These are phyloP conservation scores for Pseudoscleropodium purum DNA, from an alignment of 225 moss, liverwort and hornwort species.

Conservation along the genomic window DNA sequence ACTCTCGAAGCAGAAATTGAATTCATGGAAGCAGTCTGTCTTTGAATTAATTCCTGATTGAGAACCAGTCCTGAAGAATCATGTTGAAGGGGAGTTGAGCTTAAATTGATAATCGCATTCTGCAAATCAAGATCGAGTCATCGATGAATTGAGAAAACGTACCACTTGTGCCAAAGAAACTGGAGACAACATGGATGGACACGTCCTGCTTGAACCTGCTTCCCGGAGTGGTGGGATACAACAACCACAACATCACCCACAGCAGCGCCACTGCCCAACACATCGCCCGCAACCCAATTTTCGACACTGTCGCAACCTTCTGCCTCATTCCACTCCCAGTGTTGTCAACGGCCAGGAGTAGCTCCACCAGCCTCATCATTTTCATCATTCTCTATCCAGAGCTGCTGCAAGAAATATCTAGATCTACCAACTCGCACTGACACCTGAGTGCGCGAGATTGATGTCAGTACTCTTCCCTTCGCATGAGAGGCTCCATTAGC, in stretches of 20 bases:
- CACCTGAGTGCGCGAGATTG: background rate
- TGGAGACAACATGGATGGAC: conserved; percentile 16
- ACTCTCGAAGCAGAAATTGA: background rate
- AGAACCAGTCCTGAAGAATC: background rate
- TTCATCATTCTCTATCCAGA: background rate
- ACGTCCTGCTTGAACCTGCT: conserved; percentile 23
- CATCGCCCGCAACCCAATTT: conserved; percentile 1
- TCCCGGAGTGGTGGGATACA: conserved; percentile 27
- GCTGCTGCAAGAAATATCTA: background rate
- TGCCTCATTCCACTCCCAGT: background rate
- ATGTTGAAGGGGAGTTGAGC: background rate
- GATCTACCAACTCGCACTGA: background rate
- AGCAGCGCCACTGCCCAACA: conserved; percentile 26
- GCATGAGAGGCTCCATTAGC: background rate
- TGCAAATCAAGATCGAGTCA: background rate
- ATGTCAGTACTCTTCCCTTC: background rate
- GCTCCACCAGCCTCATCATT: conserved; percentile 12
- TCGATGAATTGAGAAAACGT: background rate
- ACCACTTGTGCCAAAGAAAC: conserved; percentile 36
- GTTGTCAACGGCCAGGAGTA: conserved; percentile 1
- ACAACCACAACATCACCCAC: conserved; percentile 26
- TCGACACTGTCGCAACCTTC: background rate
- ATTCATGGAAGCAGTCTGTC: background rate
- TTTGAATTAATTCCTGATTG: background rate
- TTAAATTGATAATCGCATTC: background rate